Base-by-base conservation (phyloP, 192 early-diverging fungal species). In the Mortierella hygrophila region DNA sequence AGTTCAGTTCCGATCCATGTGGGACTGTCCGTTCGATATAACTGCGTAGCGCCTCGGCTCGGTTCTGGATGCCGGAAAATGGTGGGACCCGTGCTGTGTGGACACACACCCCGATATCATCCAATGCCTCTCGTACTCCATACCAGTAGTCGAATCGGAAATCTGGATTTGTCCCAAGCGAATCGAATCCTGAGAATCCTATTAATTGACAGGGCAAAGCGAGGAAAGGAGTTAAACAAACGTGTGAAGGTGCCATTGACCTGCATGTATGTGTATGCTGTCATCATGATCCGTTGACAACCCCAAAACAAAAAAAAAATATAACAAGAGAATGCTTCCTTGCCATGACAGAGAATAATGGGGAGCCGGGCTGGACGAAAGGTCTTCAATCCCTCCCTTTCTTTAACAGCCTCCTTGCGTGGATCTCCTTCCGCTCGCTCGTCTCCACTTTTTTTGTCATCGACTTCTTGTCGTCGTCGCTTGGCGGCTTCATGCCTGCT, bases 121-220 rank as follows among this genome's bases (percentile, higher is more conserved):
- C 89, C 72, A 99, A 82, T 5, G 96, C 94, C 72, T 97, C 94
- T 52, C 91, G 89, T 26, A 97, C 95, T 11, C 94, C 95, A 63
- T 92, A 89, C 96, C 96, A 97, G 78, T 96, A 98, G 70, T 97
- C 94, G 40, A 97, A 90, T 80, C 95, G 95, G 57, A 98, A 89
- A 38, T 90, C 88, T 8, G 97, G 78, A 37, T 85, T 80, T n/a
- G 20, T 69, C 13, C 82, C 77, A 18, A 85, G 47, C 9, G 83
- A 76, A 21, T 85, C 83, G 95, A 68, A 97, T 82, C 74, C 91
- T 80, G 21, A 93, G 90, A 16, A 95, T 93, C 21, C 97, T 96
- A 78, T 18, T 15, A 18, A 37, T 16, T 9, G 37, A 35, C 21
- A 65, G 41, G 10, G n/a, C 15, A 42, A 79, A n/a, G 38, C 60